phyloP scores from a whole-genome alignment of 148 eudicot genomes.

The Limonium bicolor region DNA sequence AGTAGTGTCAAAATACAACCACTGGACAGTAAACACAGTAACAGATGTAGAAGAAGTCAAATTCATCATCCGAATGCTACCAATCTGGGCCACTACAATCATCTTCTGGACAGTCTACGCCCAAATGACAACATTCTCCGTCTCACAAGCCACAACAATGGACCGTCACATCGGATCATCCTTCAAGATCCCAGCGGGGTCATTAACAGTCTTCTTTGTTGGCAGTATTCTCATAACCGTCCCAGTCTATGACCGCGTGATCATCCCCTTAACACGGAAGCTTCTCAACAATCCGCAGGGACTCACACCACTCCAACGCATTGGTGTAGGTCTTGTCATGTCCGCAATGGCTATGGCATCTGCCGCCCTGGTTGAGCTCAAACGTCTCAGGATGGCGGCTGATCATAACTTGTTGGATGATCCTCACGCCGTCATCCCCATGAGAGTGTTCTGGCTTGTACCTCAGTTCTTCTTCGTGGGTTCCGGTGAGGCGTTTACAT shows the following conservation, averaged over 20 bases:
- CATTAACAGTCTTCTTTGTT: no score
- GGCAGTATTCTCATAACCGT: constrained; percentile 29
- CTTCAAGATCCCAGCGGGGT: constrained; percentile 48
- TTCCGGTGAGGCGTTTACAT: no score
- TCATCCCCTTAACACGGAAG: constrained; percentile 26
- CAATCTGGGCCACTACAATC: no score
- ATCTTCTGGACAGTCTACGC: no score
- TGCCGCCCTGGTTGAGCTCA: no score
- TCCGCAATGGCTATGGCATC: no score
- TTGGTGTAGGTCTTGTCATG: no score
- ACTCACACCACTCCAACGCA: constrained; percentile 28
- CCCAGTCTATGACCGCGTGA: constrained; percentile 39
- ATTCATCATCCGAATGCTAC: constrained; percentile 63
- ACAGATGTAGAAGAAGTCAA: constrained; percentile 95
- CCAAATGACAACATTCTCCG: constrained; percentile 64
- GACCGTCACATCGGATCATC: constrained; percentile 25
- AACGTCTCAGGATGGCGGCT: no score
- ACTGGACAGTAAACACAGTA: constrained; percentile 44
- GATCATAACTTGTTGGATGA: no score
- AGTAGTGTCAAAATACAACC: constrained; percentile 13
- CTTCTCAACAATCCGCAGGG: constrained; percentile 27
- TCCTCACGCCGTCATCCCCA: no score
- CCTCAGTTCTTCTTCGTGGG: no score
- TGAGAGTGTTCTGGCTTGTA: no score
- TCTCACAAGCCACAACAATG: constrained; percentile 52